phyloP scores from a whole-genome alignment of 257 asterid genomes.

The Haberlea rhodopensis region DNA sequence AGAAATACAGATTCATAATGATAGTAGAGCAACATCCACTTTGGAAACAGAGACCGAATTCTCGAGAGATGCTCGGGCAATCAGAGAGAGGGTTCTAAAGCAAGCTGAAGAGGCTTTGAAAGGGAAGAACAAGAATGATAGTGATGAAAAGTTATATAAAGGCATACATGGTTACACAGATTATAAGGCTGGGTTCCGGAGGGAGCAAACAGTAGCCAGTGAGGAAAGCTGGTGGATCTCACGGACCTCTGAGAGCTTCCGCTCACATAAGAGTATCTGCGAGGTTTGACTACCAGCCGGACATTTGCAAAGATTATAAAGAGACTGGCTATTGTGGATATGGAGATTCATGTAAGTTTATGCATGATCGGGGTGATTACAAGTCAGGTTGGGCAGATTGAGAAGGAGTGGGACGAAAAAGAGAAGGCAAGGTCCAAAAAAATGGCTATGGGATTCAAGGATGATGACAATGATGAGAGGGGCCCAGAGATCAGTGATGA shows the following conservation, averaged over 20 bases:
- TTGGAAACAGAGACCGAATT: constrained; percentile 68
- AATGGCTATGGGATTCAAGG: constrained; percentile 54
- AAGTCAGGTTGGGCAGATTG: constrained; percentile 97
- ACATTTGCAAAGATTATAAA: constrained; percentile 89
- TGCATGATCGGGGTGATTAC: constrained; percentile 97
- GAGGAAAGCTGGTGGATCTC: constrained; percentile 96
- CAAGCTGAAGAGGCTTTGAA: constrained; percentile 66
- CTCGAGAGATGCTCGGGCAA: not conserved
- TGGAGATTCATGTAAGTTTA: constrained; percentile 92
- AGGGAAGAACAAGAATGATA: constrained; percentile 55
- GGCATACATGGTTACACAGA: constrained; percentile 87
- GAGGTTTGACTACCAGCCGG: constrained; percentile 96
- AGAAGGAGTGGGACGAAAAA: constrained; percentile 87
- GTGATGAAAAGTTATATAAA: constrained; percentile 63
- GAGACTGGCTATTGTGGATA: constrained; percentile 98
- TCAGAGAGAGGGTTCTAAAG: constrained; percentile 31
- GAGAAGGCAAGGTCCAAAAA: constrained; percentile 68
- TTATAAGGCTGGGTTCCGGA: constrained; percentile 86
- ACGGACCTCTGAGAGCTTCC: constrained; percentile 92
- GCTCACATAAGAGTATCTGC: constrained; percentile 93
- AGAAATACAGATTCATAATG: constrained; percentile 79
- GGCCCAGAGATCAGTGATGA: constrained; percentile 56
- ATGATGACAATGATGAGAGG: constrained; percentile 50
- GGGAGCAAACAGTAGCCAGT: constrained; percentile 82
- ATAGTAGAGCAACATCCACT: constrained; percentile 76